Conservation (phyloP, 2,329 filamentous ascomycete species). For the Aspergillus sojae region DNA sequence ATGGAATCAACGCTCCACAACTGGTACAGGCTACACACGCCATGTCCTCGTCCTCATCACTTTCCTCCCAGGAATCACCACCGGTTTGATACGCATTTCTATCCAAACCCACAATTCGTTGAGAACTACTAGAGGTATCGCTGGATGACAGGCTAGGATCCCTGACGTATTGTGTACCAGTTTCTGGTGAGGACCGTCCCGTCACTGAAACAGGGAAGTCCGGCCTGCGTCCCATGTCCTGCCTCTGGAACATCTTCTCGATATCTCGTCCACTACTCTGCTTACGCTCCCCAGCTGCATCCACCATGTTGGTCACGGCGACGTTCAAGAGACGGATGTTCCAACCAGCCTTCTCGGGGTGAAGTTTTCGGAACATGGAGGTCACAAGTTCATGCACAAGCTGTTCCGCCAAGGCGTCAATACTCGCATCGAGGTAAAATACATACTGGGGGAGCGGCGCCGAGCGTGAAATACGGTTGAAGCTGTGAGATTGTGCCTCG, state of each 20-base stretch:
- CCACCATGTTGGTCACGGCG: slow-evolving; percentile 81
- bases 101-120: neutral
- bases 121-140: neutral
- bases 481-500: slow-evolving; percentile 59
- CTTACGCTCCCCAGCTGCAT: slow-evolving; percentile 55
- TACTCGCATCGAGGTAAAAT: slow-evolving; percentile 63
- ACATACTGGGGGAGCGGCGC: slow-evolving; percentile 72
- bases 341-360: slow-evolving; percentile 71
- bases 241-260: slow-evolving; percentile 75
- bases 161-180: neutral
- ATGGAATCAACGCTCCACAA: slow-evolving; percentile 51
- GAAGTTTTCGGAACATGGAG: slow-evolving; percentile 73
- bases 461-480: slow-evolving; percentile 75
- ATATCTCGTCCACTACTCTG: slow-evolving; percentile 73
- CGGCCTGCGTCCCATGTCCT: slow-evolving; percentile 69
- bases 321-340: slow-evolving; percentile 84
- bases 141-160: neutral
- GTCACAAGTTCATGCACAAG: slow-evolving; percentile 71
- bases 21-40: slow-evolving; percentile 39
- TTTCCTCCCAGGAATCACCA: slow-evolving; percentile 37
- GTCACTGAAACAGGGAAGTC: slow-evolving; percentile 46
- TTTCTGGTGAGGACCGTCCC: slow-evolving; percentile 2
- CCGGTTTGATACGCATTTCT: slow-evolving; percentile 9
- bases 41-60: slow-evolving; percentile 34
- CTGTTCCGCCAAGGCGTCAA: slow-evolving; percentile 65